phyloP scores from a whole-genome alignment of 2,329 filamentous ascomycete species.

The Dothideomycetes sp. region DNA sequence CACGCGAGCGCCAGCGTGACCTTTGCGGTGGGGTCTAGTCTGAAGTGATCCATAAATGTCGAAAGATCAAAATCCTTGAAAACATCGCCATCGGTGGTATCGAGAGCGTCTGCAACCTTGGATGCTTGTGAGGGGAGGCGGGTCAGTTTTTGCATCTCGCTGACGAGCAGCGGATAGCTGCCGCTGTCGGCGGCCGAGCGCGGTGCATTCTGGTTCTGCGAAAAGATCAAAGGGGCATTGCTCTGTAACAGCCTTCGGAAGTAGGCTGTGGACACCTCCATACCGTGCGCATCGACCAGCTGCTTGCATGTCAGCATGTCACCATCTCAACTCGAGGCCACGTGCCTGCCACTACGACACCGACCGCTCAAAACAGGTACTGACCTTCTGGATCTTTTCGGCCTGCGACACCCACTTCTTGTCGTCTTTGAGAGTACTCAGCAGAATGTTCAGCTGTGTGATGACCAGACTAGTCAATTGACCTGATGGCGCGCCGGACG shows the following conservation, averaged over 20 bases:
- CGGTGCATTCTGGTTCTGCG: slow-evolving; percentile 45
- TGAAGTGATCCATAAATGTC: slow-evolving; percentile 92
- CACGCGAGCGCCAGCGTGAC: slow-evolving; percentile 82
- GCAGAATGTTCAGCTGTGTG: slow-evolving; percentile 86
- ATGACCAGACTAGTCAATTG: slow-evolving; percentile 83
- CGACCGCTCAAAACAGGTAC: slow-evolving; percentile 19
- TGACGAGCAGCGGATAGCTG: slow-evolving; percentile 72
- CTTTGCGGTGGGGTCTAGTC: slow-evolving; percentile 79
- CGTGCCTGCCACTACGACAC: not conserved
- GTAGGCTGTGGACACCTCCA: slow-evolving; percentile 97
- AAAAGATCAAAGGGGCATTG: slow-evolving; percentile 85
- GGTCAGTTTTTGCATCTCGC: slow-evolving; percentile 79
- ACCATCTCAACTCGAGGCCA: not conserved
- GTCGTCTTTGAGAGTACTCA: slow-evolving; percentile 92
- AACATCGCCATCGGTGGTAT: slow-evolving; percentile 81
- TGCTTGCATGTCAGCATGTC: slow-evolving; percentile 32
- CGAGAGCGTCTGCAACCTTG: slow-evolving; percentile 89
- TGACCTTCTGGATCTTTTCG: slow-evolving; percentile 85
- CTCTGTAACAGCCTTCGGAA: slow-evolving; percentile 85
- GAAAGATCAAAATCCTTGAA: slow-evolving; percentile 96
- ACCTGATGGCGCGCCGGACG: slow-evolving; percentile 34
- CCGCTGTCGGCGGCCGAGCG: slow-evolving; percentile 50
- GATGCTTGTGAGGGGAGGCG: slow-evolving; percentile 72
- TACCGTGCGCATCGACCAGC: slow-evolving; percentile 95
- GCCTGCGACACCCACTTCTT: slow-evolving; percentile 92